Conservation (phyloP, 2,329 filamentous ascomycete genomes). For the Pestalotiopsis sp. region DNA sequence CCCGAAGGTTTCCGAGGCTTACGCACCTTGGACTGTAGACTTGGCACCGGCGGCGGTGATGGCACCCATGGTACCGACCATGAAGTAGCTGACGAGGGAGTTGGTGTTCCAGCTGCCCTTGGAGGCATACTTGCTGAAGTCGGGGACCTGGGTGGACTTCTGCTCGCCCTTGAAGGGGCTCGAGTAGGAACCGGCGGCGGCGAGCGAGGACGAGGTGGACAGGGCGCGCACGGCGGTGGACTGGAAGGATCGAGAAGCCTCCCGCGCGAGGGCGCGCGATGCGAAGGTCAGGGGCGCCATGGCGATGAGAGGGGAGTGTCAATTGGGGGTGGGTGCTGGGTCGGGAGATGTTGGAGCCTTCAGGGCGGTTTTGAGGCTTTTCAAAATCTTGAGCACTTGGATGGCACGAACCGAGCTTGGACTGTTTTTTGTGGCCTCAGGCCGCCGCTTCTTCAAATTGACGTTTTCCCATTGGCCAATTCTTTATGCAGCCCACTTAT, state of each 20-base stretch:
- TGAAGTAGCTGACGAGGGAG: conserved; percentile 95
- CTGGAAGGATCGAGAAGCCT: conserved; percentile 42
- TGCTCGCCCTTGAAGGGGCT: conserved; percentile 65
- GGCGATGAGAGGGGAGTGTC: conserved; percentile 31
- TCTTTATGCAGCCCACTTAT: neutral
- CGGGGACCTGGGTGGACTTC: conserved; percentile 74
- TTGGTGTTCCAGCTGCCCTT: conserved; percentile 70
- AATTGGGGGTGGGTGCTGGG: conserved; percentile 15
- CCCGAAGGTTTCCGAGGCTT: neutral
- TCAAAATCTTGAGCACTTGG: conserved; percentile 8
- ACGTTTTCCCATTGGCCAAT: conserved; percentile 4
- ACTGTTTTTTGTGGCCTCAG: conserved; percentile 10
- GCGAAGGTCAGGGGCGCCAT: conserved; percentile 73
- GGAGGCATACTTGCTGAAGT: conserved; percentile 86
- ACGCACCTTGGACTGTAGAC: conserved; percentile 95
- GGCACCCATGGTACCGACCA: conserved; percentile 94
- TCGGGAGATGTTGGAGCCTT: conserved; percentile 15
- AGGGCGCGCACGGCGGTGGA: conserved; percentile 52
- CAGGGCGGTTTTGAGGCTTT: conserved; percentile 13
- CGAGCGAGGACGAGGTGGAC: conserved; percentile 55
- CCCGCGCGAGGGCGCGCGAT: conserved; percentile 71
- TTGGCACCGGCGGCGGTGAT: conserved; percentile 93
- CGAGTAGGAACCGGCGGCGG: conserved; percentile 52
- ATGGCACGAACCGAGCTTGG: conserved; percentile 4
- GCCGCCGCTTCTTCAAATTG: conserved; percentile 12